phyloP scores from a whole-genome alignment of 2,329 filamentous ascomycete genomes.

The Sporothrix euskadiensis region DNA sequence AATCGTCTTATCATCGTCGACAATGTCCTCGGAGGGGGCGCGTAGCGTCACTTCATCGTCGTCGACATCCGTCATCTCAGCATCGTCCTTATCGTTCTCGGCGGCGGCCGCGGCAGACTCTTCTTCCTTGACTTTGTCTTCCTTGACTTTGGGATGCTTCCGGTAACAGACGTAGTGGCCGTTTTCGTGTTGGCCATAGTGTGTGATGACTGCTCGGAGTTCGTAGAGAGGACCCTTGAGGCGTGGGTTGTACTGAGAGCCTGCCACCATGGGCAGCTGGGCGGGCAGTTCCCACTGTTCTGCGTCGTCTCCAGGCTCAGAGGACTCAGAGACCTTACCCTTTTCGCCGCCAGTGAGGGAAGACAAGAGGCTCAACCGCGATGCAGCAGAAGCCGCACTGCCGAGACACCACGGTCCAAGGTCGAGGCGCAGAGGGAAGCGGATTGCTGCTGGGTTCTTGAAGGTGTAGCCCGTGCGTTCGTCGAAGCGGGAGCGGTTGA shows the following conservation, averaged over 20 bases:
- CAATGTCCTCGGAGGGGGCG: constrained; percentile 11
- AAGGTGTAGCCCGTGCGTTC: constrained; percentile 74
- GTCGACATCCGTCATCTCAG: not conserved
- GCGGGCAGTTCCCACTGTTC: constrained; percentile 74
- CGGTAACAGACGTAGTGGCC: constrained; percentile 94
- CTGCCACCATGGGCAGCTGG: constrained; percentile 70
- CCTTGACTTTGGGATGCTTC: constrained; percentile 54
- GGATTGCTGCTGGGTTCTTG: constrained; percentile 80
- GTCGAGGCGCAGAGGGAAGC: constrained; percentile 73
- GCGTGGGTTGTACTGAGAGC: constrained; percentile 51
- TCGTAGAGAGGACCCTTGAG: constrained; percentile 67
- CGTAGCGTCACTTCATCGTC: constrained; percentile 16
- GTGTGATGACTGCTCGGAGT: constrained; percentile 80
- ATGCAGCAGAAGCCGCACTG: constrained; percentile 45
- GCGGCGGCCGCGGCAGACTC: not conserved
- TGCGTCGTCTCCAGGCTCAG: constrained; percentile 32
- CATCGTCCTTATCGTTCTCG: not conserved
- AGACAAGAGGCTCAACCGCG: not conserved
- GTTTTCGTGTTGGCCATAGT: constrained; percentile 88
- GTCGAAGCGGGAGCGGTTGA: constrained; percentile 91
- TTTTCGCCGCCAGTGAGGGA: not conserved
- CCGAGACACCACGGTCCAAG: constrained; percentile 84
- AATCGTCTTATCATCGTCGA: not conserved
- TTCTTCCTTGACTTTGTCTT: constrained; percentile 26
- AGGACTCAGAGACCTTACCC: not conserved